These are phyloP conservation scores for Suillus americanus DNA, from an alignment of 768 basidiomycete genomes.

Conservation along the genomic window DNA sequence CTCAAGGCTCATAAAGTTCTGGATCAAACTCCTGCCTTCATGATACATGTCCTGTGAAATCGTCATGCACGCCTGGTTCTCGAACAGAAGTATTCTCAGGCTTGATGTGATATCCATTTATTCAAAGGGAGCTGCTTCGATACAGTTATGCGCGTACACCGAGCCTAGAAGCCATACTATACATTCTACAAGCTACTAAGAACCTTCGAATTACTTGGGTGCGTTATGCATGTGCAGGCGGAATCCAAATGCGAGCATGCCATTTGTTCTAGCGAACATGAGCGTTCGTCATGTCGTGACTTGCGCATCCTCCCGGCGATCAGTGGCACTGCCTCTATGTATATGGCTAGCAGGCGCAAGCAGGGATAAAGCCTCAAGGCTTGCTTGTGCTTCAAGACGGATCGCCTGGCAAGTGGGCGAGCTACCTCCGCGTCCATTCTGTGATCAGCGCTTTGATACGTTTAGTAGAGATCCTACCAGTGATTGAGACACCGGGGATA, in stretches of 20 bases:
- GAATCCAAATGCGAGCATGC: not conserved
- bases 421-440: not conserved
- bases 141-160: not conserved
- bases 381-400: not conserved
- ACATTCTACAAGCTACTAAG: not conserved
- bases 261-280: not conserved
- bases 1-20: not conserved
- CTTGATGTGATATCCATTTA: not conserved
- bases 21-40: not conserved
- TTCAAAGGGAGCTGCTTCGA: not conserved
- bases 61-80: not conserved
- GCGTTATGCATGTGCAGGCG: not conserved
- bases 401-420: not conserved
- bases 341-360: not conserved
- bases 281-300: not conserved
- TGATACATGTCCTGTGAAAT: not conserved
- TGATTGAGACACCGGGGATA: not conserved
- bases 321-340: not conserved
- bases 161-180: not conserved
- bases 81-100: not conserved
- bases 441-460: not conserved
- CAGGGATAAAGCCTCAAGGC: not conserved
- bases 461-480: not conserved
- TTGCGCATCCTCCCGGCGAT: not conserved
- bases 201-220: slow-evolving; percentile 1